phyloP scores from a whole-genome alignment of 768 basidiomycete species.

The Russula compacta region DNA sequence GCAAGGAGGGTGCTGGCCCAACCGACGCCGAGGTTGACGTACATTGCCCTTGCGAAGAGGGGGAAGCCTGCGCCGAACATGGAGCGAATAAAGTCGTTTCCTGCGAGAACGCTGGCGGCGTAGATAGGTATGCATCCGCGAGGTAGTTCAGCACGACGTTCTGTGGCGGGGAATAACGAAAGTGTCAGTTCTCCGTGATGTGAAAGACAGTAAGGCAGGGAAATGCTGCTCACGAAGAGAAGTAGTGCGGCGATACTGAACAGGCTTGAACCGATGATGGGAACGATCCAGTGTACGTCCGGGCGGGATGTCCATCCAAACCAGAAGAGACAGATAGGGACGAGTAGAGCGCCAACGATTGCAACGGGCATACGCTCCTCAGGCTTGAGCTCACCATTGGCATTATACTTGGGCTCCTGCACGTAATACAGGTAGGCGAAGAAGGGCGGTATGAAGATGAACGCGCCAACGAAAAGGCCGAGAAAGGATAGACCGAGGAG shows the following conservation, averaged over 20 bases:
- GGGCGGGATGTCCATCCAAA: slow-evolving; percentile 28
- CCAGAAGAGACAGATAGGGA: slow-evolving; percentile 29
- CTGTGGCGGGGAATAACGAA: not conserved
- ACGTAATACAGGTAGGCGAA: slow-evolving; percentile 16
- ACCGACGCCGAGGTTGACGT: slow-evolving; percentile 23
- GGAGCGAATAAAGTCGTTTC: slow-evolving; percentile 29
- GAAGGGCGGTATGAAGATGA: slow-evolving; percentile 12
- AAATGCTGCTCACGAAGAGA: slow-evolving; percentile 23
- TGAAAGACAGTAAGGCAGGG: slow-evolving; percentile 19
- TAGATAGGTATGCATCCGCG: slow-evolving; percentile 27
- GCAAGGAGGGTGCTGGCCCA: slow-evolving; percentile 24
- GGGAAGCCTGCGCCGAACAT: slow-evolving; percentile 19
- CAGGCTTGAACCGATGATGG: slow-evolving; percentile 28
- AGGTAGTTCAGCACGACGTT: slow-evolving; percentile 26
- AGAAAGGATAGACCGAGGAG: slow-evolving; percentile 28
- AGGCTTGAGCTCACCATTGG: slow-evolving; percentile 19
- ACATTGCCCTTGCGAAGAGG: slow-evolving; percentile 22
- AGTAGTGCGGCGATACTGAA: slow-evolving; percentile 28
- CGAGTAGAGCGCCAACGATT: slow-evolving; percentile 27
- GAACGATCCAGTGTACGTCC: slow-evolving; percentile 30
- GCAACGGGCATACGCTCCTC: slow-evolving; percentile 29
- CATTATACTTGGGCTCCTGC: slow-evolving; percentile 17
- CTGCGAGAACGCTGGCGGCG: slow-evolving; percentile 29
- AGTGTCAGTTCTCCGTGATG: not conserved
- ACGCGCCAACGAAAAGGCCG: slow-evolving; percentile 15